Conservation (phyloP, 352 stramenopile genomes). For the Phytophthora tentaculata region DNA sequence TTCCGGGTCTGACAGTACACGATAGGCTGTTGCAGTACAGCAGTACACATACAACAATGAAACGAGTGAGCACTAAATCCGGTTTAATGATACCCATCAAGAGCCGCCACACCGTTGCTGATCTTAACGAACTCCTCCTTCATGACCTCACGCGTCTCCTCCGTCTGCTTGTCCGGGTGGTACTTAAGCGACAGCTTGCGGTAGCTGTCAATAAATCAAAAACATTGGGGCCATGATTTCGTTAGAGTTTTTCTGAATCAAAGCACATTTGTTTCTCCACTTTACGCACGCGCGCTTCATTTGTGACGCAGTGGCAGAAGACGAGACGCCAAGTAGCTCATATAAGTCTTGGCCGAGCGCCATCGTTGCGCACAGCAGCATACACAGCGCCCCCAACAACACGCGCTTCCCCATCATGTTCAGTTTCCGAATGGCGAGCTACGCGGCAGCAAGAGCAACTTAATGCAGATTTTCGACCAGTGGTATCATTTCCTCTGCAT, state of each 20-base stretch:
- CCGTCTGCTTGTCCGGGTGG: conserved; percentile 94
- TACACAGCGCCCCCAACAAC: conserved; percentile 45
- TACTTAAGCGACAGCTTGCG: conserved; percentile 94
- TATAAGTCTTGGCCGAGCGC: conserved; percentile 67
- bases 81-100: not conserved
- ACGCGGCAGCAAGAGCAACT: conserved; percentile 7
- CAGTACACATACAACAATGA: not conserved
- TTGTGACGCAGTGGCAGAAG: conserved; percentile 55
- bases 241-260: conserved; percentile 1
- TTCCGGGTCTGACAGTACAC: conserved; percentile 75
- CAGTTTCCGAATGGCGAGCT: conserved; percentile 15
- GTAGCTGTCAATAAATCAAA: conserved; percentile 58
- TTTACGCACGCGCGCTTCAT: conserved; percentile 75
- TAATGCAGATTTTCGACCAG: conserved; percentile 18
- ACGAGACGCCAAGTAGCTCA: conserved; percentile 67
- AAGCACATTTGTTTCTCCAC: not conserved
- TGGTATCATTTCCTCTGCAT: conserved; percentile 6
- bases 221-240: not conserved
- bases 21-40: conserved; percentile 61
- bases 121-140: conserved; percentile 83
- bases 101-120: conserved; percentile 55
- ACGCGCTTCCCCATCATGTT: conserved; percentile 27
- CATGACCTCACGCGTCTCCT: conserved; percentile 60
- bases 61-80: conserved; percentile 3
- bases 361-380: conserved; percentile 48